Base-by-base conservation (phyloP, 495 filamentous ascomycete species). In the Bryoglossum gracile region DNA sequence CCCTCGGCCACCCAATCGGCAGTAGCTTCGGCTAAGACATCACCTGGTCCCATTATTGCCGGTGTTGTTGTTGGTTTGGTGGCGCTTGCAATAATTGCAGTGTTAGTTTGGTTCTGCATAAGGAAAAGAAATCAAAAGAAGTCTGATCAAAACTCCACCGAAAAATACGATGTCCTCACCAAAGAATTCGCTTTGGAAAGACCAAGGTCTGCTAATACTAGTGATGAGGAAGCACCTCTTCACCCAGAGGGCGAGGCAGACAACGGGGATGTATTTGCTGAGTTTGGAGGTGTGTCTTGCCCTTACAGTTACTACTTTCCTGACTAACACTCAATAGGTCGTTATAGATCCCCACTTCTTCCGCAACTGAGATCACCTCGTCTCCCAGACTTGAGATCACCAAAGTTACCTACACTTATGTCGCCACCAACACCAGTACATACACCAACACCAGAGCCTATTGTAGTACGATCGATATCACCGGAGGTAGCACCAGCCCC, bases 1-100 rank as follows among this genome's bases (percentile, higher is more conserved):
- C 1, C 28, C 13, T 36, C 43, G 4, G 6, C 35, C 33, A 38
- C 34, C 3, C 24, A 9, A 34, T 17, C 39, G 14, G 3, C 33
- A 39, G 24, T 13, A 10, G 22, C 46, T 11, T 25, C 45, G 9
- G 22, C 48, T n/a, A 51, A 14, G 24, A 38, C 8, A 1, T 21
- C 49, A 18, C 19, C 28, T 25, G 16, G 9, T 3, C 23, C 48
- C 18, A 46, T 53, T 9, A 51, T 58, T 25, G 51, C 38, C 11
- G 55, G 55, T 24, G 43, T 33, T 0, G 46, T 52, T 3, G 26
- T 37, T 39, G 47, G 42, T 10, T 17, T 54, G 0, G 51, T 48
- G 11, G 43, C 25, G 9, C 1, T 46, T 1, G 16, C 38, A 6
- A 38, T 54, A 2, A 4, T 58, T 6, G 13, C 18, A 8, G 47